Evolutionary conservation across 371 early-diverging fungal genomes (phyloP).

Genomic region (Mortierella sp.): DNA sequence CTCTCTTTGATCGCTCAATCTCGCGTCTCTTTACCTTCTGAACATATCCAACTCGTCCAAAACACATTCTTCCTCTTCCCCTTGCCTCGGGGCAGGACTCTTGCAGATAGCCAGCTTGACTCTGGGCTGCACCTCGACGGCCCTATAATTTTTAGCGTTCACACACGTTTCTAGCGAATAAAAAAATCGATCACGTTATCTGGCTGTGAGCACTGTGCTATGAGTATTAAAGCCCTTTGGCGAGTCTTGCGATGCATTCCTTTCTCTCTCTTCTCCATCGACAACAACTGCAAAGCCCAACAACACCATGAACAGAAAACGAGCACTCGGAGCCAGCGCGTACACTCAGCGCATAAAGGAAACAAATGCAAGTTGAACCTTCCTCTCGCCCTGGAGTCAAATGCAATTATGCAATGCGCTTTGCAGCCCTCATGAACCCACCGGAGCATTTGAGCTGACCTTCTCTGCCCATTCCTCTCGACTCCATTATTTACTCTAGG

Average conservation of each 20-base stretch:
- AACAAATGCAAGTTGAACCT: constrained; percentile 31
- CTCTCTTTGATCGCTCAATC: background rate
- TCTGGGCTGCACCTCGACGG: too few relatives aligned
- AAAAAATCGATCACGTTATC: background rate
- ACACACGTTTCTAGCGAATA: background rate
- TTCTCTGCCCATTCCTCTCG: too few relatives aligned
- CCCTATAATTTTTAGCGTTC: background rate
- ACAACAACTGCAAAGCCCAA: constrained; percentile 1
- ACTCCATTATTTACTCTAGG: constrained; percentile 40
- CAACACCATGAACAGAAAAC: constrained; percentile 44
- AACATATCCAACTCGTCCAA: background rate
- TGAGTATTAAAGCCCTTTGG: background rate
- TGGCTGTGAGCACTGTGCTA: background rate
- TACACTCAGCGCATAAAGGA: constrained; percentile 47
- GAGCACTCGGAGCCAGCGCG: constrained; percentile 45
- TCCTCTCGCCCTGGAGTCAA: background rate
- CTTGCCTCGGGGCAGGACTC: background rate
- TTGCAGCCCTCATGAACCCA: background rate
- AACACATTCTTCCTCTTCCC: background rate
- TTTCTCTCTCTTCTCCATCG: background rate
- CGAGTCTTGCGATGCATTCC: background rate
- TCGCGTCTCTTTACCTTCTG: background rate
- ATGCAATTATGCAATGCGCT: background rate
- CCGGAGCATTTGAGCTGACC: background rate
- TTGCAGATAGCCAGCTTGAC: background rate